Conservation (phyloP, 225 moss, liverwort and hornwort species). For the Lunularia cruciata region DNA sequence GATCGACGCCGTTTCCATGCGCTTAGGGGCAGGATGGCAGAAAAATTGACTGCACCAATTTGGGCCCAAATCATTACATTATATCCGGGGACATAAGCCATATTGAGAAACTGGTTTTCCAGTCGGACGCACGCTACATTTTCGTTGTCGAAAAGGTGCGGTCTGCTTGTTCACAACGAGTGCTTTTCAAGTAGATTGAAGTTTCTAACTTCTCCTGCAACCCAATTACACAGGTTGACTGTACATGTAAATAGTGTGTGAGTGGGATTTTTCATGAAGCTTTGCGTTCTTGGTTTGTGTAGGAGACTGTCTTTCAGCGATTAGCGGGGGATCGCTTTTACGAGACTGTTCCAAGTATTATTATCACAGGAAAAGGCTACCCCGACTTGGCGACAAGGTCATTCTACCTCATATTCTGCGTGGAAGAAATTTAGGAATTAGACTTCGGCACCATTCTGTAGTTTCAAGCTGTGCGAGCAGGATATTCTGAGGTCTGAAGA, state of each 20-base stretch:
- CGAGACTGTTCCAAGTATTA: constrained; percentile 69
- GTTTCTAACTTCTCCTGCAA: too few species aligned
- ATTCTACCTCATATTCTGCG: too few species aligned
- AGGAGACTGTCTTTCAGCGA: constrained; percentile 93
- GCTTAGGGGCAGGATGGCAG: constrained; percentile 60
- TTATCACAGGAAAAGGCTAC: constrained; percentile 83
- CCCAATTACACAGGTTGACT: too few species aligned
- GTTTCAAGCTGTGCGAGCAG: too few species aligned
- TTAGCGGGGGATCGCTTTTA: constrained; percentile 84
- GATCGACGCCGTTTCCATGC: not conserved
- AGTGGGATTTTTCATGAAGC: not conserved
- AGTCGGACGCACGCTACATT: constrained; percentile 85
- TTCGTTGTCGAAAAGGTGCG: constrained; percentile 86
- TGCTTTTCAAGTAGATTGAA: too few species aligned
- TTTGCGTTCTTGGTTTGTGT: not conserved
- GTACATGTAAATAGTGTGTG: too few species aligned
- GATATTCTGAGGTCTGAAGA: too few species aligned
- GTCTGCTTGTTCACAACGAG: too few species aligned
- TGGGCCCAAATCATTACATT: constrained; percentile 56
- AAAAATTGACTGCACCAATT: constrained; percentile 65
- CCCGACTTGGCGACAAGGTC: constrained; percentile 96
- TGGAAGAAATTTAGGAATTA: too few species aligned
- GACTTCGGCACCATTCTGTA: too few species aligned
- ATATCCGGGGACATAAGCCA: constrained; percentile 57
- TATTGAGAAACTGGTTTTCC: constrained; percentile 46